These are phyloP conservation scores for Aspergillus sp. DNA, from an alignment of 2,329 filamentous ascomycete species.

Conservation along the genomic window DNA sequence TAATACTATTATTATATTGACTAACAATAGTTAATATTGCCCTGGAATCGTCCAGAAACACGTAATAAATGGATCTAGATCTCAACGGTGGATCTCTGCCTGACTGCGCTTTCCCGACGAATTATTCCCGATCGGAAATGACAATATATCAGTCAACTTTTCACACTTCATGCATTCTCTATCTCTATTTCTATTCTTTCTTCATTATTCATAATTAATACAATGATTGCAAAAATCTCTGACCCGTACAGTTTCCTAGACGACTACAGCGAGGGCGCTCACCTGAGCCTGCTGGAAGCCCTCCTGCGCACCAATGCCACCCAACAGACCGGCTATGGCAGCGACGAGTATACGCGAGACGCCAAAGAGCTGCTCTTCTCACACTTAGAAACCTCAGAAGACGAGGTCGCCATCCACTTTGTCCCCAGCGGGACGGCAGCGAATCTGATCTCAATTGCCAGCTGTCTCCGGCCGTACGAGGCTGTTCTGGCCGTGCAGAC, in stretches of 20 bases:
- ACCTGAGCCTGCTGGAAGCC: conserved; percentile 51
- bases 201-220: background rate
- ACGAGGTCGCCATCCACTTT: conserved; percentile 51
- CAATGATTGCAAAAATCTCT: conserved; percentile 13
- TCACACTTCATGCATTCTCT: background rate
- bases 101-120: background rate
- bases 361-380: conserved; percentile 45
- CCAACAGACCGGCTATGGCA: conserved; percentile 51
- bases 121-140: conserved; percentile 7
- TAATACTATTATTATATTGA: too few species aligned
- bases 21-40: too few species aligned
- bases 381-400: conserved; percentile 28
- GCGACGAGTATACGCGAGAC: conserved; percentile 45
- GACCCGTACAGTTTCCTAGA: conserved; percentile 49
- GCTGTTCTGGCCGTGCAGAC: conserved; percentile 53
- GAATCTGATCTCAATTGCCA: conserved; percentile 54
- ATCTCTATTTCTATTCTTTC: background rate
- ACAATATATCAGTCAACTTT: background rate
- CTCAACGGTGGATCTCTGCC: too few species aligned
- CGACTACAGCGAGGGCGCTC: conserved; percentile 55
- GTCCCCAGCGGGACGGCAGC: conserved; percentile 55
- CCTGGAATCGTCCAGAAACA: too few species aligned
- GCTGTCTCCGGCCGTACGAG: conserved; percentile 52
- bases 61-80: too few species aligned
- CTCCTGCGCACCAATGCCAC: conserved; percentile 46